Conservation (phyloP, 2,329 filamentous ascomycete species). For the Colletotrichum nymphaeae region DNA sequence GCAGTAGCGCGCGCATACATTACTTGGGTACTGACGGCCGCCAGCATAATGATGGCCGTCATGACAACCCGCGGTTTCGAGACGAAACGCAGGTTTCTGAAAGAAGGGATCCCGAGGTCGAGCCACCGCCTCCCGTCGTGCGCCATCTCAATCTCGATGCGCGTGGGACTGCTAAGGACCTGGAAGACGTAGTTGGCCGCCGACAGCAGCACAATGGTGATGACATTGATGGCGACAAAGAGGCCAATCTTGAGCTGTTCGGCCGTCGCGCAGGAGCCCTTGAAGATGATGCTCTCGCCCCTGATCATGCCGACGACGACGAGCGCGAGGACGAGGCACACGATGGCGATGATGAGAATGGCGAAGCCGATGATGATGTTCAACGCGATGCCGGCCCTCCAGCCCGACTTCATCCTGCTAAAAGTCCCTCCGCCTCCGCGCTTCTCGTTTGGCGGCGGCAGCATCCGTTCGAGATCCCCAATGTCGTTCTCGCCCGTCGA, state of each 20-base stretch:
- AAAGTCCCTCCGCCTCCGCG: slow-evolving; percentile 41
- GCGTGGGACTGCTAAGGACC: slow-evolving; percentile 64
- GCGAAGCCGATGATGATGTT: slow-evolving; percentile 55
- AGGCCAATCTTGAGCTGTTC: slow-evolving; percentile 53
- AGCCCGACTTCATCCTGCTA: slow-evolving; percentile 50
- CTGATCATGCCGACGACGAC: slow-evolving; percentile 46
- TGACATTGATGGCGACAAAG: slow-evolving; percentile 56
- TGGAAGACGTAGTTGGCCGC: slow-evolving; percentile 66
- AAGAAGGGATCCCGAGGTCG: slow-evolving; percentile 64
- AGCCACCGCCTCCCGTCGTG: slow-evolving; percentile 60
- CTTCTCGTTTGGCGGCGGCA: slow-evolving; percentile 13
- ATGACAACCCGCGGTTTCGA: slow-evolving; percentile 53
- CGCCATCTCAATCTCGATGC: slow-evolving; percentile 58
- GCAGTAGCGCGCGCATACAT: slow-evolving; percentile 51
- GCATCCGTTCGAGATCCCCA: slow-evolving; percentile 33
- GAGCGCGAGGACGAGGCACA: slow-evolving; percentile 52
- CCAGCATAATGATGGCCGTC: slow-evolving; percentile 51
- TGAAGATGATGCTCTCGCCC: slow-evolving; percentile 51
- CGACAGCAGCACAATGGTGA: slow-evolving; percentile 56
- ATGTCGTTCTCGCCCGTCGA: slow-evolving; percentile 13
- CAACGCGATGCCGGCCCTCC: slow-evolving; percentile 60
- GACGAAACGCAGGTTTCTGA: slow-evolving; percentile 60
- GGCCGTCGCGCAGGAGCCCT: slow-evolving; percentile 51
- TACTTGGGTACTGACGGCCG: slow-evolving; percentile 59
- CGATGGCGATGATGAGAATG: slow-evolving; percentile 50